Percentiles rank a stretch among this genome's conserved stretches.
These are phyloP conservation scores for Colletotrichum sp. DNA, from an alignment of 2,329 filamentous ascomycete genomes.

Conservation along the genomic window DNA sequence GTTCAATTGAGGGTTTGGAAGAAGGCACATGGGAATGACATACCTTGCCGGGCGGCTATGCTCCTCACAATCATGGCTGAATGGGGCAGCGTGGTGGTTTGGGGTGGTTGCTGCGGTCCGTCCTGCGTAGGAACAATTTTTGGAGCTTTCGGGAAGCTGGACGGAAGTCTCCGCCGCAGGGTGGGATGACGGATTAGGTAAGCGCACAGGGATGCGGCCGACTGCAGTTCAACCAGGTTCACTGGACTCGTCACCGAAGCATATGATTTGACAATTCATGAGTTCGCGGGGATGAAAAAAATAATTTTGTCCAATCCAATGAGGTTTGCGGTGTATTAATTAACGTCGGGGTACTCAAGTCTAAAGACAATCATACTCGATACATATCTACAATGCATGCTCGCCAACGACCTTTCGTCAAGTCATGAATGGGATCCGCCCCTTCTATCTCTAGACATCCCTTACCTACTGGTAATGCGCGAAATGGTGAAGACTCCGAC, in stretches of 20 bases:
- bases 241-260: neutral
- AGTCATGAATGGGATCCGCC: constrained; percentile 34
- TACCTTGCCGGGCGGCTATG: constrained; percentile 59
- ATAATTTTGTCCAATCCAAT: neutral
- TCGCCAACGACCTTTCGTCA: constrained; percentile 34
- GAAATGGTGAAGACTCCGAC: constrained; percentile 90
- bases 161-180: constrained; percentile 10
- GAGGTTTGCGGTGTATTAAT: constrained; percentile 19
- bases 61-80: constrained; percentile 62
- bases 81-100: constrained; percentile 25
- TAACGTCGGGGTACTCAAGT: constrained; percentile 22
- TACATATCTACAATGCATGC: constrained; percentile 36
- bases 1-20: constrained; percentile 21
- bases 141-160: constrained; percentile 13
- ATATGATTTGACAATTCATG: neutral
- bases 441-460: constrained; percentile 13
- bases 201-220: neutral
- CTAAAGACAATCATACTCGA: constrained; percentile 24
- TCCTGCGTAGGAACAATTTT: constrained; percentile 22
- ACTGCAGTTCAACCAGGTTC: neutral
- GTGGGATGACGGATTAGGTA: constrained; percentile 1
- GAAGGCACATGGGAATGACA: constrained; percentile 23
- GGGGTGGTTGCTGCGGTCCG: constrained; percentile 50
- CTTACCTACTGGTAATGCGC: constrained; percentile 64
- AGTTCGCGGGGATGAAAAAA: neutral